Conservation (phyloP, 768 basidiomycete genomes). For the Lactarius evosmus region DNA sequence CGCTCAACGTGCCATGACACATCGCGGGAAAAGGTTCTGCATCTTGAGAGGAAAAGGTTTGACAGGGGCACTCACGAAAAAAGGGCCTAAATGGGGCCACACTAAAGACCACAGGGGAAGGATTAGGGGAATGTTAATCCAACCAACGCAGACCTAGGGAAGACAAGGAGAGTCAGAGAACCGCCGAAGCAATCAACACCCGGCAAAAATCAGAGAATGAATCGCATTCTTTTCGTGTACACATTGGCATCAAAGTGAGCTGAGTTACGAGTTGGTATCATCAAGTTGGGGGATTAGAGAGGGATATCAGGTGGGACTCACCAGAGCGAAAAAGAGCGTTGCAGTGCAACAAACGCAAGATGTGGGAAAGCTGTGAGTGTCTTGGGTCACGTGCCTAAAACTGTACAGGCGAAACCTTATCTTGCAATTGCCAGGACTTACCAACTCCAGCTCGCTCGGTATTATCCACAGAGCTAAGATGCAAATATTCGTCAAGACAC, state of each 20-base stretch:
- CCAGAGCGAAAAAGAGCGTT: background rate
- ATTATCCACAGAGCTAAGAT: constrained; percentile 29
- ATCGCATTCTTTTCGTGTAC: constrained; percentile 55
- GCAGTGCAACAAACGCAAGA: background rate
- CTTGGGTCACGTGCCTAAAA: constrained; percentile 18
- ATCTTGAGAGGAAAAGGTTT: constrained; percentile 37
- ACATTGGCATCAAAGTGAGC: constrained; percentile 59
- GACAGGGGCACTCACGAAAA: constrained; percentile 34
- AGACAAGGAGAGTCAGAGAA: constrained; percentile 10
- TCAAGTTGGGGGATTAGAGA: constrained; percentile 22
- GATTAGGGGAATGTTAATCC: background rate
- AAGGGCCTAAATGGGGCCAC: background rate
- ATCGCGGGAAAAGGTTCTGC: constrained; percentile 49
- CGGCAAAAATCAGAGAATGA: constrained; percentile 37
- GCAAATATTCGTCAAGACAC: constrained; percentile 81
- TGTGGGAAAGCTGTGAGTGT: background rate
- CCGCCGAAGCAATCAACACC: background rate
- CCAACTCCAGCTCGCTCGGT: background rate
- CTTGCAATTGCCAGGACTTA: background rate
- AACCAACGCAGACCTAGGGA: background rate
- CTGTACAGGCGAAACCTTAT: constrained; percentile 24
- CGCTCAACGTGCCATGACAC: constrained; percentile 57
- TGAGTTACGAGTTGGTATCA: constrained; percentile 45
- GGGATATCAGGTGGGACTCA: constrained; percentile 6
- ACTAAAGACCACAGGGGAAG: background rate